phyloP scores from a whole-genome alignment of 352 stramenopile genomes.

The Pythium scleroteichum region DNA sequence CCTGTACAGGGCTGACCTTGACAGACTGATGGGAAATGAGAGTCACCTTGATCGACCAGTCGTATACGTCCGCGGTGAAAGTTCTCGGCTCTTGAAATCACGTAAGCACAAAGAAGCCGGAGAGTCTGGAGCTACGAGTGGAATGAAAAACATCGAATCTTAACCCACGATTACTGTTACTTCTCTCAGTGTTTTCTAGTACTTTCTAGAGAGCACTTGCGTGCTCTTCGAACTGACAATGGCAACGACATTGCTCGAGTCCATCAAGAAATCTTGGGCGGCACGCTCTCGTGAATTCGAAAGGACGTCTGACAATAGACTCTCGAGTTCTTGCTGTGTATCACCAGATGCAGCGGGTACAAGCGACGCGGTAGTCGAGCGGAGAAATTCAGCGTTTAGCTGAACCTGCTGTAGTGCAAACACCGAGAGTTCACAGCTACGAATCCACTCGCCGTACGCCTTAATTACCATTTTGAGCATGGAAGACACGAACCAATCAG shows the following conservation, averaged over 20 bases:
- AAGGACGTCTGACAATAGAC: conserved; percentile 70
- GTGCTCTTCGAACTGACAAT: conserved; percentile 84
- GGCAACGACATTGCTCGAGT: conserved; percentile 77
- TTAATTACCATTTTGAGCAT: conserved; percentile 86
- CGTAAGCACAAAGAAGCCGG: conserved; percentile 19
- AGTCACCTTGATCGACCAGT: conserved; percentile 27
- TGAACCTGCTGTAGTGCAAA: conserved; percentile 82
- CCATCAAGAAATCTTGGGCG: conserved; percentile 70
- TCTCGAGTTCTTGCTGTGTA: conserved; percentile 67
- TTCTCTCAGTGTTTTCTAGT: background rate
- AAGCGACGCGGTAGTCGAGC: conserved; percentile 51
- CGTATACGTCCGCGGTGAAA: conserved; percentile 45
- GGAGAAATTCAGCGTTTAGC: conserved; percentile 76
- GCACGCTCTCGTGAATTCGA: conserved; percentile 74
- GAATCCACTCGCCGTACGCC: conserved; percentile 68
- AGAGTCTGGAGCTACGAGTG: background rate
- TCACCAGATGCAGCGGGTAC: conserved; percentile 24
- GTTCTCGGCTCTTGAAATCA: conserved; percentile 32
- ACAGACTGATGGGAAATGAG: conserved; percentile 39
- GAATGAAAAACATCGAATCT: too few relatives aligned
- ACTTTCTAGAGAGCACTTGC: conserved; percentile 61
- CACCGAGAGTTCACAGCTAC: conserved; percentile 56
- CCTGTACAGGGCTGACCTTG: conserved; percentile 58
- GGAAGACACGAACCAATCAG: conserved; percentile 59
- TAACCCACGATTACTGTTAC: background rate